These are phyloP conservation scores for Vitis hybrid DNA, from an alignment of 177 flowering plant species.

Conservation along the genomic window DNA sequence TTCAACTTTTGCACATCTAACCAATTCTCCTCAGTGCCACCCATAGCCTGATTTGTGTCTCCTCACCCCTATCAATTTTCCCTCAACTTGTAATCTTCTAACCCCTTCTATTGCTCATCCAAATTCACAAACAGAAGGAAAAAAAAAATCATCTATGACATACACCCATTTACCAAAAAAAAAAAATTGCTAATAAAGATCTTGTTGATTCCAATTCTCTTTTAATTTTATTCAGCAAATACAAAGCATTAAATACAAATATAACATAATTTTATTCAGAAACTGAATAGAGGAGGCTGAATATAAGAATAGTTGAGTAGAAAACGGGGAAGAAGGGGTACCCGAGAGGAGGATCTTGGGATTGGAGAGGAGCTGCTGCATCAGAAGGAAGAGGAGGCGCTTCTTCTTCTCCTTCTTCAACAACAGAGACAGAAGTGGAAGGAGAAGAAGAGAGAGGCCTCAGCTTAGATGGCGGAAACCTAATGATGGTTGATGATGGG, in stretches of 20 bases:
- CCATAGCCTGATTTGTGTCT: too few species aligned
- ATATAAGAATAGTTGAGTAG: not conserved
- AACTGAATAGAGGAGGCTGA: not conserved
- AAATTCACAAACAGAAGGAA: too few species aligned
- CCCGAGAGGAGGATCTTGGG: conserved; percentile 27
- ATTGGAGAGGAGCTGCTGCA: conserved; percentile 12
- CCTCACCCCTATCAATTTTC: too few species aligned
- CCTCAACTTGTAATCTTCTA: too few species aligned
- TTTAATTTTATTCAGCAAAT: too few species aligned
- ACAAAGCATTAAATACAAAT: not conserved
- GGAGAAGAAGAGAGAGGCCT: conserved; percentile 14
- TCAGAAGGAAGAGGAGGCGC: conserved; percentile 3
- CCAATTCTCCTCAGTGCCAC: too few species aligned
- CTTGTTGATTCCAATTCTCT: too few species aligned
- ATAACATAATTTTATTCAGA: not conserved
- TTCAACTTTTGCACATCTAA: too few species aligned
- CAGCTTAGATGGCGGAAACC: conserved; percentile 5
- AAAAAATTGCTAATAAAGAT: too few species aligned
- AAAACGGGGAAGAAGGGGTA: conserved; percentile 1
- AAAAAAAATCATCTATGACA: too few species aligned
- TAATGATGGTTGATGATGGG: conserved; percentile 4
- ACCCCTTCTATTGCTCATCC: too few species aligned
- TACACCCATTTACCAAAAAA: too few species aligned
- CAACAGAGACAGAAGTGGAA: conserved; percentile 22
- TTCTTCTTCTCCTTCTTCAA: conserved; percentile 20